phyloP scores from a whole-genome alignment of 106 monocot genomes.

The Platanthera zijinensis region DNA sequence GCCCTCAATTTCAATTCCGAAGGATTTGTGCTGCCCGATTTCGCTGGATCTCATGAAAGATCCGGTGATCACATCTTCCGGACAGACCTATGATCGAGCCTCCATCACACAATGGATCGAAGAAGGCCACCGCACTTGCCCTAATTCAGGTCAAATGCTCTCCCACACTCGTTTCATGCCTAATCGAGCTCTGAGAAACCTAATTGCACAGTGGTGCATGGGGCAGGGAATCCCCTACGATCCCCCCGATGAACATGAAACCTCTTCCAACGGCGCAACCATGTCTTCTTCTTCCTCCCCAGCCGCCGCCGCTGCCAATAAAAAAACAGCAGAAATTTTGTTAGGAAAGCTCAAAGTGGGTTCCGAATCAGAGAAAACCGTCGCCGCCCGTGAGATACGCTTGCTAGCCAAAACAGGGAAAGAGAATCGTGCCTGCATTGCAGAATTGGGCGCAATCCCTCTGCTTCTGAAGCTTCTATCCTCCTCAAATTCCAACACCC shows the following conservation, averaged over 20 bases:
- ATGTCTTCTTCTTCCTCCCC: slow-evolving; percentile 4
- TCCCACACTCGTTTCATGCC: slow-evolving; percentile 28
- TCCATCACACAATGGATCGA: slow-evolving; percentile 59
- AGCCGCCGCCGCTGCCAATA: slow-evolving; percentile 35
- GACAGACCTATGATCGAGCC: slow-evolving; percentile 59
- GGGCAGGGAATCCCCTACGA: slow-evolving; percentile 22
- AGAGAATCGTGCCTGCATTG: slow-evolving; percentile 46
- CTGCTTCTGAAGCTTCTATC: slow-evolving; percentile 27
- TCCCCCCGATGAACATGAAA: slow-evolving; percentile 6
- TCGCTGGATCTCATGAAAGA: slow-evolving; percentile 56
- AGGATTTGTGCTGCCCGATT: slow-evolving; percentile 71
- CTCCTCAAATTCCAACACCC: slow-evolving; percentile 17
- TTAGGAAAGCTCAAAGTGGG: slow-evolving; percentile 24
- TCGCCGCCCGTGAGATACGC: slow-evolving; percentile 35
- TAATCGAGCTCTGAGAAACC: slow-evolving; percentile 37
- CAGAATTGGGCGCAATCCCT: slow-evolving; percentile 48
- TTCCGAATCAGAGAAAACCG: slow-evolving; percentile 18
- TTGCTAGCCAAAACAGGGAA: slow-evolving; percentile 41
- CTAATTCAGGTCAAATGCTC: slow-evolving; percentile 45
- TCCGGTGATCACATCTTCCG: slow-evolving; percentile 50
- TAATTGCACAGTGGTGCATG: slow-evolving; percentile 50
- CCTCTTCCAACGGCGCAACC: background rate
- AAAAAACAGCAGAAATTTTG: slow-evolving; percentile 25
- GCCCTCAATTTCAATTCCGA: slow-evolving; percentile 18
- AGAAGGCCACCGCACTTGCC: slow-evolving; percentile 52